Conservation (phyloP, 202 grass and related monocot species). For the Setaria italica region DNA sequence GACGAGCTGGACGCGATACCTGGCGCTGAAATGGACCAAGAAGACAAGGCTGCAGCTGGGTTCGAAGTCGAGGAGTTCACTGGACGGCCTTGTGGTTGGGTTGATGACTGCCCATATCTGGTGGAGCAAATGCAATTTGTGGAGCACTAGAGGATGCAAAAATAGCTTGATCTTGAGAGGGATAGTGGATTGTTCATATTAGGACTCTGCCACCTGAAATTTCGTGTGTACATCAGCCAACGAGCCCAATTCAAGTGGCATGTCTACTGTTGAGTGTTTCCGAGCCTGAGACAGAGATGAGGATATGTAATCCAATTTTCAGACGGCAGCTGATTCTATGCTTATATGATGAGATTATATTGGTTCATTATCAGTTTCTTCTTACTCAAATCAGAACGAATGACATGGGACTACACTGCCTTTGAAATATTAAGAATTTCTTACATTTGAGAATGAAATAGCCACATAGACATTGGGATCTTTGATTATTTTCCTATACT, state of each 20-base stretch:
- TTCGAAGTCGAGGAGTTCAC: slow-evolving; percentile 50
- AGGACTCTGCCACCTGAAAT: slow-evolving; percentile 11
- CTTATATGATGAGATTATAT: too few species aligned
- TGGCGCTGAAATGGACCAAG: slow-evolving; percentile 30
- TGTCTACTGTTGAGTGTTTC: background rate
- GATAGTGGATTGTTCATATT: slow-evolving; percentile 19
- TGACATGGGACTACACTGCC: too few species aligned
- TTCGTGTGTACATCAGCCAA: background rate
- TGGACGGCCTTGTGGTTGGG: slow-evolving; percentile 46
- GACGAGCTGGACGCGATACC: slow-evolving; percentile 51
- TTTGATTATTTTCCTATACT: too few species aligned
- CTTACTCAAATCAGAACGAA: too few species aligned
- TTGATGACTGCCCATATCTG: slow-evolving; percentile 50
- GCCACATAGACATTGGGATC: too few species aligned
- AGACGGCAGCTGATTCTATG: too few species aligned
- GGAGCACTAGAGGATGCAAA: slow-evolving; percentile 27
- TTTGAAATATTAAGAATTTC: too few species aligned
- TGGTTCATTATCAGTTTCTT: too few species aligned
- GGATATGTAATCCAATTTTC: too few species aligned
- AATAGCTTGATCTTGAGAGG: slow-evolving; percentile 2
- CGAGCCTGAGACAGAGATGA: too few species aligned
- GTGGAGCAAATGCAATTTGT: slow-evolving; percentile 47
- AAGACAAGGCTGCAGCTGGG: slow-evolving; percentile 20
- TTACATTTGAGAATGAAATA: too few species aligned
- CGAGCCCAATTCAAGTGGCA: slow-evolving; percentile 1